Percentiles rank a stretch among this genome's conserved stretches.
phyloP scores from a whole-genome alignment of 768 basidiomycete genomes.

The Fomitopsis pulvina region DNA sequence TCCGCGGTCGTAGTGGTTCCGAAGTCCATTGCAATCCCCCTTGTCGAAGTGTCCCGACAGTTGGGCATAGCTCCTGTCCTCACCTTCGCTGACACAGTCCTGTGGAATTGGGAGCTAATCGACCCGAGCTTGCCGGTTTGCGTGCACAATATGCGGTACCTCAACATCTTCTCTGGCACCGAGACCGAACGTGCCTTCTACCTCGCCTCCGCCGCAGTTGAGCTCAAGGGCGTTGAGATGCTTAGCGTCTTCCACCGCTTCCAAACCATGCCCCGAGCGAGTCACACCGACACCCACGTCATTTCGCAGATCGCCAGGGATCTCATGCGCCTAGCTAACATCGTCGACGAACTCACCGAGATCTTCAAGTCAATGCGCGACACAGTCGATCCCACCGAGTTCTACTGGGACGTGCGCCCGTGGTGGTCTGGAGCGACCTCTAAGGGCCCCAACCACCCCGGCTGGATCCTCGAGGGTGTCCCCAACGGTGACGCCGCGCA shows the following conservation, averaged over 20 bases:
- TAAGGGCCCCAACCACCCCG: conserved; percentile 40
- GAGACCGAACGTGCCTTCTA: conserved; percentile 86
- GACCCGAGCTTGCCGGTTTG: conserved; percentile 54
- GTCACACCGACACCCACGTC: conserved; percentile 36
- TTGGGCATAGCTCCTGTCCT: conserved; percentile 89
- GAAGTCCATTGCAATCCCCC: conserved; percentile 66
- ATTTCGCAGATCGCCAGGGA: conserved; percentile 67
- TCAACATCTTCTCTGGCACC: conserved; percentile 76
- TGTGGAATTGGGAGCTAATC: conserved; percentile 81
- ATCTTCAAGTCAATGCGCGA: conserved; percentile 65
- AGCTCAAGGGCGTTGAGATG: conserved; percentile 82
- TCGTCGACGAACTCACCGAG: conserved; percentile 70
- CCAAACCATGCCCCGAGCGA: conserved; percentile 62
- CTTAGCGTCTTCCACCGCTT: conserved; percentile 85
- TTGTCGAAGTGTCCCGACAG: conserved; percentile 65
- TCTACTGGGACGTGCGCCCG: conserved; percentile 86
- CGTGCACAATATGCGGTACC: conserved; percentile 66
- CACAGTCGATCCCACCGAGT: conserved; percentile 74
- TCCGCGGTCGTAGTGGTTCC: conserved; percentile 55
- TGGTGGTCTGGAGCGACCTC: conserved; percentile 87
- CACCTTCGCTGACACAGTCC: conserved; percentile 93
- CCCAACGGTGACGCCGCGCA: conserved; percentile 35
- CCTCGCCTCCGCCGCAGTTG: conserved; percentile 73
- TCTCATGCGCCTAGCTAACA: conserved; percentile 55
- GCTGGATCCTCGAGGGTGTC: conserved; percentile 80